phyloP scores from a whole-genome alignment of 1,284 basidiomycete genomes.

The Malassezia nana region DNA sequence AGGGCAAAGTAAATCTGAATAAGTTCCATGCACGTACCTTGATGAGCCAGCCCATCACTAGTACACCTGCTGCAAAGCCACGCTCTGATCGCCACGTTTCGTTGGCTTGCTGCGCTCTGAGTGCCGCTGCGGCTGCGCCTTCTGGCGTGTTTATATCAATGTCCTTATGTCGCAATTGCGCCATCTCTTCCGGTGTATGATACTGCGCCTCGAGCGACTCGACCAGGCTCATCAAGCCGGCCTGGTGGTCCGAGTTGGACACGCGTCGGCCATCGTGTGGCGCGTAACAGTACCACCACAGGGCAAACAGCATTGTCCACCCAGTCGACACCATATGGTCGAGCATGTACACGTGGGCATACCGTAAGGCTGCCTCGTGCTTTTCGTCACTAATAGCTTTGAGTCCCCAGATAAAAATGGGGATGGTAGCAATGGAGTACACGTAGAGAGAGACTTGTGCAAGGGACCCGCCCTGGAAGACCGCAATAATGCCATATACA shows the following conservation, averaged over 20 bases:
- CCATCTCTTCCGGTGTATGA: conserved; percentile 32
- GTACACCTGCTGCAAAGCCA: conserved; percentile 64
- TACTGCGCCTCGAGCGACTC: conserved; percentile 43
- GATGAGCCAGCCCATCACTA: conserved; percentile 71
- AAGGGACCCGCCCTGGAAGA: conserved; percentile 75
- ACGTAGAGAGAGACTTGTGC: conserved; percentile 71
- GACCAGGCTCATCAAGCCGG: conserved; percentile 44
- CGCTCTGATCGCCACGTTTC: conserved; percentile 79
- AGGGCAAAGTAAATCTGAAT: conserved; percentile 79
- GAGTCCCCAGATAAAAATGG: conserved; percentile 76
- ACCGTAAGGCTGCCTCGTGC: conserved; percentile 62
- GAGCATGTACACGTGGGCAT: conserved; percentile 80
- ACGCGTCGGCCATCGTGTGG: conserved; percentile 64
- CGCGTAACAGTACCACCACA: conserved; percentile 77
- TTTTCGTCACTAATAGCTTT: conserved; percentile 61
- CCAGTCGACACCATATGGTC: conserved; percentile 86
- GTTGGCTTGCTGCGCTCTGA: conserved; percentile 27
- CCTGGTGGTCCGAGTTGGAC: conserved; percentile 35
- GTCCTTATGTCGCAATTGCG: conserved; percentile 36
- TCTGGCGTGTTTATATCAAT: conserved; percentile 26
- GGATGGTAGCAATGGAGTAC: conserved; percentile 75
- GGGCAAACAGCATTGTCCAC: conserved; percentile 81
- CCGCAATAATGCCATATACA: conserved; percentile 85
- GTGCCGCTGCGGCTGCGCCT: conserved; percentile 40
- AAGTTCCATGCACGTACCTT: conserved; percentile 59